Percentiles rank a stretch among this genome's conserved stretches.
Evolutionary conservation across 495 filamentous ascomycete genomes (phyloP).

Genomic region (Trichoderma gamsii): DNA sequence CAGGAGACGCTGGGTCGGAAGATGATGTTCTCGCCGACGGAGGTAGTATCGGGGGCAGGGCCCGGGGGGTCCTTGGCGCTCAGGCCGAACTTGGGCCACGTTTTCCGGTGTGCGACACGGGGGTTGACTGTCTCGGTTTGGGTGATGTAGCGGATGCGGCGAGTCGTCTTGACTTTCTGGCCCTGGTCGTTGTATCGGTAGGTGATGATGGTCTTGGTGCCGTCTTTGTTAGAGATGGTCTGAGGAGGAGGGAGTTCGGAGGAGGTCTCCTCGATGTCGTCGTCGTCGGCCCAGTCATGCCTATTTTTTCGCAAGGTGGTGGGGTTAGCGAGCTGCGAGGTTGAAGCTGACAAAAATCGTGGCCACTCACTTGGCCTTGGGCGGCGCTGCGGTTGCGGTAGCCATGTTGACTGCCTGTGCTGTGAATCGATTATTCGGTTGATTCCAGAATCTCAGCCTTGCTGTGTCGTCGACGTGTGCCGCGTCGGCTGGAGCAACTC

Average conservation of each 20-base stretch:
- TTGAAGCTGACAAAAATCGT: not conserved
- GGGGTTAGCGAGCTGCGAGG: slow-evolving; percentile 20
- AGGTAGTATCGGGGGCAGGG: slow-evolving; percentile 77
- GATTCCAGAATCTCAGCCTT: not conserved
- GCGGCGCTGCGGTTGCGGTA: slow-evolving; percentile 3
- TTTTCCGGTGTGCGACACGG: slow-evolving; percentile 85
- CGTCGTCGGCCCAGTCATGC: slow-evolving; percentile 91
- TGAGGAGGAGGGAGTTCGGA: slow-evolving; percentile 75
- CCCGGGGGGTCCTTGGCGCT: slow-evolving; percentile 59
- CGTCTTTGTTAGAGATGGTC: slow-evolving; percentile 91
- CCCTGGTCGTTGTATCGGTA: slow-evolving; percentile 87
- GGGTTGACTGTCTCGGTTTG: slow-evolving; percentile 92
- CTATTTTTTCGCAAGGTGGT: slow-evolving; percentile 22
- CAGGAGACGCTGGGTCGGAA: slow-evolving; percentile 87
- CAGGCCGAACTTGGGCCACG: slow-evolving; percentile 86
- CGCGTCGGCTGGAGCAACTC: not conserved
- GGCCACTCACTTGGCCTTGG: slow-evolving; percentile 14
- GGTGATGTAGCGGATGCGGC: slow-evolving; percentile 82
- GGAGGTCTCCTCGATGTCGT: slow-evolving; percentile 78
- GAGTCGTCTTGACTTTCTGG: slow-evolving; percentile 93
- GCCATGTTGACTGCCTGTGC: slow-evolving; percentile 13
- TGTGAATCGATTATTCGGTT: not conserved
- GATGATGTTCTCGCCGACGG: slow-evolving; percentile 92
- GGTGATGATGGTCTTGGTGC: slow-evolving; percentile 88
- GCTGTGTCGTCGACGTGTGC: not conserved